Conservation (phyloP, 2,329 filamentous ascomycete species). For the Fusarium sp. region DNA sequence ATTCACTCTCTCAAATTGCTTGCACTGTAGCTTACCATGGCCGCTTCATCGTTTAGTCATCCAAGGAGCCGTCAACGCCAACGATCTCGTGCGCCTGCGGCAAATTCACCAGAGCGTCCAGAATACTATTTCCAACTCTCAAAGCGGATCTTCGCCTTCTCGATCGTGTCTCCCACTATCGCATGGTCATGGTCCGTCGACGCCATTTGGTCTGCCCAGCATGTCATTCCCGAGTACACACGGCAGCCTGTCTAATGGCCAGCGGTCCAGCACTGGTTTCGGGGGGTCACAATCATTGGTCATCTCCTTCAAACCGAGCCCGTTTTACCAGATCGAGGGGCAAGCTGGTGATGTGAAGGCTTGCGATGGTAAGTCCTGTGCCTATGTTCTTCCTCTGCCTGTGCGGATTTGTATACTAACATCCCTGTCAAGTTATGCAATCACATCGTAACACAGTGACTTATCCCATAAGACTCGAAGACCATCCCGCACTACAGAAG, state of each 20-base stretch:
- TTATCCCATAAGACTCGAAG: conserved; percentile 63
- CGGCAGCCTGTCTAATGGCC: conserved; percentile 38
- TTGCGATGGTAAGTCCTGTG: conserved; percentile 75
- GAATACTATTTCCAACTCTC: conserved; percentile 52
- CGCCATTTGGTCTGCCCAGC: conserved; percentile 29
- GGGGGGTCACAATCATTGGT: conserved; percentile 33
- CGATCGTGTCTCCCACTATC: conserved; percentile 35
- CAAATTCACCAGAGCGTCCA: conserved; percentile 60
- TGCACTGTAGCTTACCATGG: conserved; percentile 26
- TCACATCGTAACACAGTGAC: conserved; percentile 64
- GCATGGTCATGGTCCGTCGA: conserved; percentile 23
- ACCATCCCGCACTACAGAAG: conserved; percentile 65
- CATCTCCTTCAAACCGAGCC: conserved; percentile 74
- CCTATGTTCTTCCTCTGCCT: neutral
- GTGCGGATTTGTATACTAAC: conserved; percentile 20
- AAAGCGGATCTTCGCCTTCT: conserved; percentile 36
- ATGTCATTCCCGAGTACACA: conserved; percentile 43
- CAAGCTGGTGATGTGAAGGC: conserved; percentile 74
- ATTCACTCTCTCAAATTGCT: neutral
- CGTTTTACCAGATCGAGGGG: conserved; percentile 82
- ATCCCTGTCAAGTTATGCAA: conserved; percentile 63
- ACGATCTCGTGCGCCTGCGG: conserved; percentile 58
- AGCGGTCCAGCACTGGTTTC: conserved; percentile 32
- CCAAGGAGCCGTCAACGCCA: conserved; percentile 54
- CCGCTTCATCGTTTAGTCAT: conserved; percentile 54